Conservation (phyloP, 768 basidiomycete species). For the Lepiota subincarnata region DNA sequence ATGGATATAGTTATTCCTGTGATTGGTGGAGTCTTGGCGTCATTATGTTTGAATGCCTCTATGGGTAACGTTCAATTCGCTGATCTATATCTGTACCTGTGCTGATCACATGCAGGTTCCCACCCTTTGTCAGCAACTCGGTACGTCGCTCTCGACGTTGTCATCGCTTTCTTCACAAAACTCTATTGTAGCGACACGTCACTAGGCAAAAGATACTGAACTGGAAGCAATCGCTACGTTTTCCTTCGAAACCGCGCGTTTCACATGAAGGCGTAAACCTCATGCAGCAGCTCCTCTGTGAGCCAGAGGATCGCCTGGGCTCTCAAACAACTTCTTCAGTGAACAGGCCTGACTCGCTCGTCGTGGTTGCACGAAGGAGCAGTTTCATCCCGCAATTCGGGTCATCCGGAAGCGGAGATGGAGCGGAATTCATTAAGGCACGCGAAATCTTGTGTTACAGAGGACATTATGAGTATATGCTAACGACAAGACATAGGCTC, state of each 20-base stretch:
- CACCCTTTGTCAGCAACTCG: conserved; percentile 93
- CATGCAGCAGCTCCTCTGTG: conserved; percentile 87
- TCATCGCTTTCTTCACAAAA: conserved; percentile 16
- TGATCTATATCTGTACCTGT: conserved; percentile 12
- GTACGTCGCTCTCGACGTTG: conserved; percentile 33
- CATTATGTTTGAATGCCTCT: conserved; percentile 95
- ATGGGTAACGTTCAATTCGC: conserved; percentile 50
- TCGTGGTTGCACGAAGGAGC: conserved; percentile 70
- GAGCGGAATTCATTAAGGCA: conserved; percentile 90
- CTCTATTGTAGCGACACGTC: conserved; percentile 66
- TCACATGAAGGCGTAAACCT: conserved; percentile 85
- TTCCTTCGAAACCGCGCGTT: conserved; percentile 77
- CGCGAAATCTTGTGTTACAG: not conserved
- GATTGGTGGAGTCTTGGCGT: conserved; percentile 99
- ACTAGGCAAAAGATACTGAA: conserved; percentile 97
- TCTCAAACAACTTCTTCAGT: conserved; percentile 66
- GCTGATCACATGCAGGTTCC: conserved; percentile 55
- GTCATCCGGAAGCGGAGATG: conserved; percentile 58
- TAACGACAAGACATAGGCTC: conserved; percentile 44
- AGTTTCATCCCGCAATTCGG: conserved; percentile 56
- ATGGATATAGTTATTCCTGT: conserved; percentile 91
- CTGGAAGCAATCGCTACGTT: conserved; percentile 87
- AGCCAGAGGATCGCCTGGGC: conserved; percentile 91
- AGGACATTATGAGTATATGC: conserved; percentile 7
- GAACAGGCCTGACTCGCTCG: conserved; percentile 72